A percentile compares a stretch with the other conserved stretches of the same genome.
These are phyloP conservation scores for Plantago lanceolata DNA, from an alignment of 305 asterid species.

Conservation along the genomic window DNA sequence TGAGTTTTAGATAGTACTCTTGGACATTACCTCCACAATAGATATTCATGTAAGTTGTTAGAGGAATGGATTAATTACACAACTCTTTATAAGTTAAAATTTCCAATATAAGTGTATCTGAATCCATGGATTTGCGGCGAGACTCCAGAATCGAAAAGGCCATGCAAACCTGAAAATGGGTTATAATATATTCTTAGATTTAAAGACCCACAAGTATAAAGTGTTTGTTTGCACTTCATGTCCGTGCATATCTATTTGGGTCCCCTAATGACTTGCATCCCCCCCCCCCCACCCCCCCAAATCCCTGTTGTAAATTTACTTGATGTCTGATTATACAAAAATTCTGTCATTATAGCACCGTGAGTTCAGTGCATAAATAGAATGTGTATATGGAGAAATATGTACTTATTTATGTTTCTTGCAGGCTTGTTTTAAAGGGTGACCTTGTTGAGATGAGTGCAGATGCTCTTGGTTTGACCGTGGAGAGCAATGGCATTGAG, in stretches of 20 bases:
- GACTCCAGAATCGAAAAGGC: no score
- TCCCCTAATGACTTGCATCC: neutral
- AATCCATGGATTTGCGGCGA: no score
- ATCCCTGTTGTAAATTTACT: neutral
- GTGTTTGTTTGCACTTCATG: neutral
- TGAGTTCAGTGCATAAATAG: constrained; percentile 3
- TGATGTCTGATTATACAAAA: neutral
- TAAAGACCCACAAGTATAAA: no score
- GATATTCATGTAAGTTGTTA: no score
- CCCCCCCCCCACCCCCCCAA: no score
- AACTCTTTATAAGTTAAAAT: no score
- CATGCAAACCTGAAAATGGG: no score
- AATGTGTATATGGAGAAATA: constrained; percentile 3
- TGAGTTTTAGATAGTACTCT: no score
- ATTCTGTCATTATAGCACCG: neutral
- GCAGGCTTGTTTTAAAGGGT: constrained; percentile 80
- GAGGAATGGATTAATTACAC: no score
- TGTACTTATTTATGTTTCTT: constrained; percentile 28
- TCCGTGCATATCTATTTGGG: neutral
- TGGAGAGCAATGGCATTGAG: constrained; percentile 95
- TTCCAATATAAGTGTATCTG: no score
- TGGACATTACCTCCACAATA: no score
- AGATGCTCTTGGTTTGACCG: constrained; percentile 67
- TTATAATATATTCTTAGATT: no score
- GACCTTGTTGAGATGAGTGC: constrained; percentile 60